Evolutionary conservation across 2,329 filamentous ascomycete species (phyloP).

Genomic region (Penicillium oxalicum): DNA sequence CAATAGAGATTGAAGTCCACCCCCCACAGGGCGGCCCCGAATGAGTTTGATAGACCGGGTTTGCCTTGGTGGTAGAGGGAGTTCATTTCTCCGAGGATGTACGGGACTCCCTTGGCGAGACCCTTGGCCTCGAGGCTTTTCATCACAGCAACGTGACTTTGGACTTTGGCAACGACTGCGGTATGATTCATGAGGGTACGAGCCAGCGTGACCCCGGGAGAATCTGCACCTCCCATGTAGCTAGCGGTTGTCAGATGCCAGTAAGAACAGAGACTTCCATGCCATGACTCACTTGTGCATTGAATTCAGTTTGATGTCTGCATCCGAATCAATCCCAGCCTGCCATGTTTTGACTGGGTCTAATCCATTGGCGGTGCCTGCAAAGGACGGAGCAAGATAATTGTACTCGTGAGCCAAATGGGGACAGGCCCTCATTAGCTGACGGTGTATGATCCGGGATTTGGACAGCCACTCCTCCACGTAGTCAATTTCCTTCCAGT

Average conservation of each 20-base stretch:
- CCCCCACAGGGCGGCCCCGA: constrained; percentile 61
- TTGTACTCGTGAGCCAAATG: constrained; percentile 43
- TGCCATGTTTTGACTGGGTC: constrained; percentile 48
- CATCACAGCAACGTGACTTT: constrained; percentile 37
- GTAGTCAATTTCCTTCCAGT: constrained; percentile 52
- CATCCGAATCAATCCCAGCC: constrained; percentile 48
- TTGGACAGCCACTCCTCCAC: constrained; percentile 55
- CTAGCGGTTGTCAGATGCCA: constrained; percentile 28
- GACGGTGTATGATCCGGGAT: constrained; percentile 44
- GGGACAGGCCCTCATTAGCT: constrained; percentile 48
- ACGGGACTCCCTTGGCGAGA: constrained; percentile 36
- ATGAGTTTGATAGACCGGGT: constrained; percentile 58
- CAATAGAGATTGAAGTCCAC: constrained; percentile 57
- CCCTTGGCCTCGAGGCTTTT: background rate
- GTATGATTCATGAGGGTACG: constrained; percentile 60
- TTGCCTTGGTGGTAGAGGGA: constrained; percentile 58
- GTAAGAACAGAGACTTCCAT: background rate
- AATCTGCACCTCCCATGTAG: constrained; percentile 56
- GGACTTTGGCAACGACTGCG: constrained; percentile 46
- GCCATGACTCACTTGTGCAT: constrained; percentile 52
- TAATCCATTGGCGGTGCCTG: constrained; percentile 47
- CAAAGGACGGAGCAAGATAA: constrained; percentile 56
- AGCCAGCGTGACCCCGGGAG: constrained; percentile 57
- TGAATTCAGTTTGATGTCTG: constrained; percentile 49
- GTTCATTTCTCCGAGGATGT: constrained; percentile 58